Percentiles rank a stretch among this genome's conserved stretches.
These are phyloP conservation scores for Blastobotrys indianensis DNA, from an alignment of 1,139 yeast genomes.

Conservation along the genomic window DNA sequence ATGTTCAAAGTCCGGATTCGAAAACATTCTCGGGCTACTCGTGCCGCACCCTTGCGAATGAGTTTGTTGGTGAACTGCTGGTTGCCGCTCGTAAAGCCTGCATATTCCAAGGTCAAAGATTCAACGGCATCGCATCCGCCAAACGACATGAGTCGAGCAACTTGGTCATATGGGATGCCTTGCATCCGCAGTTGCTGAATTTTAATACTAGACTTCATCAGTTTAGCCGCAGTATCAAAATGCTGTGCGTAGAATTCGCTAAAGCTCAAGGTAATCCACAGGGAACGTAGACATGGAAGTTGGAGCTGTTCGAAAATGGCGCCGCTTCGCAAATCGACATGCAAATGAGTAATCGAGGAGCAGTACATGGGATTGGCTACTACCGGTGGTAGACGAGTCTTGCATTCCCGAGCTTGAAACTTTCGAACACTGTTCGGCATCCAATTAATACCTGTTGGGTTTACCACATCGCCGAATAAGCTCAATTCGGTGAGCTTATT, in stretches of 20 bases:
- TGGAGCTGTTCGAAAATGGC: slow-evolving; percentile 8
- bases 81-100: slow-evolving; percentile 7
- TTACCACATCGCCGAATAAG: slow-evolving; percentile 8
- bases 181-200: slow-evolving; percentile 6
- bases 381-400: background rate
- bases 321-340: slow-evolving; percentile 5
- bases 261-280: slow-evolving; percentile 8
- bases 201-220: slow-evolving; percentile 2
- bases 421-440: background rate
- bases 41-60: slow-evolving; percentile 6
- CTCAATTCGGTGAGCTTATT: background rate
- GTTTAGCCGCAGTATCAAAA: slow-evolving; percentile 1
- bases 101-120: slow-evolving; percentile 6
- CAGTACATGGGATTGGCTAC: background rate
- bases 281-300: slow-evolving; percentile 4
- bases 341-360: slow-evolving; percentile 1
- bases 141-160: slow-evolving; percentile 4
- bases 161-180: slow-evolving; percentile 9
- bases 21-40: slow-evolving; percentile 8
- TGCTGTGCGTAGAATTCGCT: slow-evolving; percentile 4
- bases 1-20: slow-evolving; percentile 2
- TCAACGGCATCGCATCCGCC: slow-evolving; percentile 7
- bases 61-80: slow-evolving; percentile 7
- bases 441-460: slow-evolving; percentile 6
- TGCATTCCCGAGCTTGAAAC: slow-evolving; percentile 1